Base-by-base conservation (phyloP, 257 asterid species). In the Solanum dulcamara region DNA sequence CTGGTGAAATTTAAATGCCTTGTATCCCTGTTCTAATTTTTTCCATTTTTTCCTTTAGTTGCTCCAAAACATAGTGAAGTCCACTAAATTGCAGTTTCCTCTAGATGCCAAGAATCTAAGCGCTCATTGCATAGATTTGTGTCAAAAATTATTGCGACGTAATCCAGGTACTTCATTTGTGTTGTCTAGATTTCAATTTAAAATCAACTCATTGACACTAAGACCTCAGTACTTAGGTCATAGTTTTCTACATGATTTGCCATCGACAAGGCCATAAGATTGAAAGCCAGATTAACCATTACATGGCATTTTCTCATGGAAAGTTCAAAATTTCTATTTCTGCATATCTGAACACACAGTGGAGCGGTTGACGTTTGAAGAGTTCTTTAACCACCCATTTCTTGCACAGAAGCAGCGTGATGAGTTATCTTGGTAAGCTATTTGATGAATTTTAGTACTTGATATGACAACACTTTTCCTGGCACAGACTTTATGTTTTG, bases 321-420 rank as follows among this genome's bases (percentile, higher is more conserved):
- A 79, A 48, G 64, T 79, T 48, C 44, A 28, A 75, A 75, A 40
- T 42, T n/a, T 75, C 60, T 75, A 7, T 26, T 79, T 48, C 83
- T 79, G 30, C 64, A 17, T 79, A 17, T 79, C 44, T 79, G 28
- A 79, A 79, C 10, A 2, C 64, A 79, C 94, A 96, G 99, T 94
- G 91, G 97, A 92, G 90, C 90, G 99, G 42, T 88, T 96, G 95
- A 93, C 98, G 37, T 96, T 93, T 92, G 98, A 93, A 85, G 98
- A 96, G 88, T 94, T 96, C 85, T 96, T 96, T 87, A 90, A 93
- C 92, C 99, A 96, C 88, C 94, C 96, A 72, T 96, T 90, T 91
- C 93, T 96, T 82, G 90, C 95, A 68, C 92, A 89, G 80, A 89
- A 87, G 88, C 92, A 89, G 83, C 91, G 91, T 17, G 92, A 89